These are phyloP conservation scores for Sesbania bispinosa DNA, from an alignment of 306 rosid species.

Conservation along the genomic window DNA sequence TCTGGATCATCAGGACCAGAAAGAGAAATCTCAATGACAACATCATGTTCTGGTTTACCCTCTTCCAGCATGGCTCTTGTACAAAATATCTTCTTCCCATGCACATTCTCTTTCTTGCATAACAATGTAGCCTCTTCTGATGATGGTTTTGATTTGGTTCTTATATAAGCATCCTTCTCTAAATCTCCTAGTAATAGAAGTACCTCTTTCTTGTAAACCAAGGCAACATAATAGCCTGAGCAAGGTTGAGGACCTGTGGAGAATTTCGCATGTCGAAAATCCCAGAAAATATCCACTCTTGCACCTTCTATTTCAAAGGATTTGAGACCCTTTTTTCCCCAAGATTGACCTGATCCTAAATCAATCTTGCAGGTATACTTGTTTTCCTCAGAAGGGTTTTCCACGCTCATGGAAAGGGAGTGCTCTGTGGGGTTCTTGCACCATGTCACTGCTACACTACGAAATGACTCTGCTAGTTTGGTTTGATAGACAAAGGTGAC, in stretches of 20 bases:
- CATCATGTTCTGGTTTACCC: conserved; percentile 46
- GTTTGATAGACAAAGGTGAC: conserved; percentile 42
- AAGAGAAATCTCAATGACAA: conserved; percentile 55
- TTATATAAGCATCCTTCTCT: conserved; percentile 35
- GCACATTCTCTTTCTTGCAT: conserved; percentile 53
- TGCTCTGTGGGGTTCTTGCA: conserved; percentile 38
- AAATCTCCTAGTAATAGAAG: conserved; percentile 57
- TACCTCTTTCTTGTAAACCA: conserved; percentile 51
- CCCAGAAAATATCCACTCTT: conserved; percentile 60
- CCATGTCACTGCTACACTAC: conserved; percentile 45
- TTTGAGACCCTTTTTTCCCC: conserved; percentile 68
- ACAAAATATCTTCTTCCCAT: conserved; percentile 55
- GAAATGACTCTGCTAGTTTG: conserved; percentile 29
- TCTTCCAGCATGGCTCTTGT: conserved; percentile 50
- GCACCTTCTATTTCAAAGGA: conserved; percentile 47
- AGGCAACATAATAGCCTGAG: conserved; percentile 57
- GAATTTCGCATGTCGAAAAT: conserved; percentile 49
- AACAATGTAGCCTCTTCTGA: conserved; percentile 43
- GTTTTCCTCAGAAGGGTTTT: conserved; percentile 30
- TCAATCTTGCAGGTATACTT: conserved; percentile 49
- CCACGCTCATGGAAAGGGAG: conserved; percentile 36
- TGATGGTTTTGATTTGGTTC: conserved; percentile 56
- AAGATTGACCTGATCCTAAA: conserved; percentile 37
- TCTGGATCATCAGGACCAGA: conserved; percentile 62
- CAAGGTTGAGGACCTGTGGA: conserved; percentile 36